A percentile compares a stretch with the other conserved stretches of the same genome.
Evolutionary conservation across 2,329 filamentous ascomycete species (phyloP).

Genomic region (Pseudogymnoascus destructans): DNA sequence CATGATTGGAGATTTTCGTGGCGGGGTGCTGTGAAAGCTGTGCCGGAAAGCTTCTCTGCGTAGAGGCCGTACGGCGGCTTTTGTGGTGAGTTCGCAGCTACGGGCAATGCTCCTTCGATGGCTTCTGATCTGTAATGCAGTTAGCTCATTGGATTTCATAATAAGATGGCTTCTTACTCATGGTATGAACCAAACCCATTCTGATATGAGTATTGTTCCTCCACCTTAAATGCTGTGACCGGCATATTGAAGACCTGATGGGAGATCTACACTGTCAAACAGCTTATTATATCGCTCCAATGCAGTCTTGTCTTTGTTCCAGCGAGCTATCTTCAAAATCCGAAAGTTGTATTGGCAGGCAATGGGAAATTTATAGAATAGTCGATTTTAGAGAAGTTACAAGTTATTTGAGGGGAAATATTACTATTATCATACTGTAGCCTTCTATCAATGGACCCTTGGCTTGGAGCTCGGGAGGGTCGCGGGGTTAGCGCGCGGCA

Average conservation of each 20-base stretch:
- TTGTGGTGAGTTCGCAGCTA: conserved; percentile 56
- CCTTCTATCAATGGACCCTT: not conserved
- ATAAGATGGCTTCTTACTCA: conserved; percentile 35
- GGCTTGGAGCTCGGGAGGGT: not conserved
- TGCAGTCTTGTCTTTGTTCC: not conserved
- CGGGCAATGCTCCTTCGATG: conserved; percentile 48
- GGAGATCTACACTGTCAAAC: not conserved
- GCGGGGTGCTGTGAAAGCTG: conserved; percentile 43
- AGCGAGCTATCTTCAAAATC: not conserved
- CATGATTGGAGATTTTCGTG: conserved; percentile 44
- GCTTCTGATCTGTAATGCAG: conserved; percentile 43
- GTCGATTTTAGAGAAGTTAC: not conserved
- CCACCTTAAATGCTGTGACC: conserved; percentile 46
- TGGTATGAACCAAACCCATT: conserved; percentile 57
- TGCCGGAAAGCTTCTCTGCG: conserved; percentile 49
- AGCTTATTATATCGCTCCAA: not conserved
- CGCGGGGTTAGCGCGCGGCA: conserved; percentile 6
- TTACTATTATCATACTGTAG: conserved; percentile 1
- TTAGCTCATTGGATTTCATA: conserved; percentile 15
- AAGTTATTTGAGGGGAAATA: not conserved
- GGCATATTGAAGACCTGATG: conserved; percentile 37
- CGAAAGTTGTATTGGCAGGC: not conserved
- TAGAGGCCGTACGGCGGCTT: conserved; percentile 56
- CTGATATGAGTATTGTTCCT: conserved; percentile 54
- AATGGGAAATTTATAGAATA: not conserved